Conservation (phyloP, 148 eudicot species). For the Persicaria tinctoria region DNA sequence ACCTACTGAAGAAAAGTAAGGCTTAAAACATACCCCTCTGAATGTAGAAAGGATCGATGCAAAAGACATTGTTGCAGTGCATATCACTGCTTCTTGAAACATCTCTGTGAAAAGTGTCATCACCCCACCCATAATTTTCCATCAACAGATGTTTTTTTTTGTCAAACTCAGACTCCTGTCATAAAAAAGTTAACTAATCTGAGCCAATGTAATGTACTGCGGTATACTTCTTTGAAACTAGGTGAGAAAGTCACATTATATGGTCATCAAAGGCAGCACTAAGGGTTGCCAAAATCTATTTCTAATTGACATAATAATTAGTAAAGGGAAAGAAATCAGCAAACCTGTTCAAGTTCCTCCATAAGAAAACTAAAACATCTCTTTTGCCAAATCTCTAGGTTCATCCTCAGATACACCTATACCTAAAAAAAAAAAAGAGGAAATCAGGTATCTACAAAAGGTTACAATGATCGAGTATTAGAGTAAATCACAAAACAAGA, state of each 20-base stretch:
- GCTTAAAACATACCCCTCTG: too few species aligned
- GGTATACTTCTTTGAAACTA: background rate
- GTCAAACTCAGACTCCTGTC: slow-evolving; percentile 4
- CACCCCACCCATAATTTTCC: slow-evolving; percentile 69
- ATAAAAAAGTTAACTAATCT: background rate
- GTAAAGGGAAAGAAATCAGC: background rate
- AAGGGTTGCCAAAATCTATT: background rate
- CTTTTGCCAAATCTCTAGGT: slow-evolving; percentile 48
- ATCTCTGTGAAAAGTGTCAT: slow-evolving; percentile 20
- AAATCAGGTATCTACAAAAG: background rate
- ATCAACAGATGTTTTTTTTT: slow-evolving; percentile 22
- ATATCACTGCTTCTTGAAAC: slow-evolving; percentile 23
- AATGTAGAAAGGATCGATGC: slow-evolving; percentile 58
- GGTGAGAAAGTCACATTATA: too few species aligned
- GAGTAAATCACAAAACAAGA: too few species aligned
- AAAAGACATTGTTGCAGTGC: slow-evolving; percentile 59
- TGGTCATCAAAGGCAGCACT: background rate
- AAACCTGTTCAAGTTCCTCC: slow-evolving; percentile 62
- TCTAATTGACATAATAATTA: background rate
- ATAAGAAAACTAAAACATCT: slow-evolving; percentile 64
- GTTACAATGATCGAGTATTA: too few species aligned
- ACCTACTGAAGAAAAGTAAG: too few species aligned
- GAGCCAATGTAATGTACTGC: background rate
- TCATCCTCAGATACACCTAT: slow-evolving; percentile 56
- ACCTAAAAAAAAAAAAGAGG: slow-evolving; percentile 33